Evolutionary conservation across 1,284 basidiomycete species (phyloP).

Genomic region (Mycena sp.): DNA sequence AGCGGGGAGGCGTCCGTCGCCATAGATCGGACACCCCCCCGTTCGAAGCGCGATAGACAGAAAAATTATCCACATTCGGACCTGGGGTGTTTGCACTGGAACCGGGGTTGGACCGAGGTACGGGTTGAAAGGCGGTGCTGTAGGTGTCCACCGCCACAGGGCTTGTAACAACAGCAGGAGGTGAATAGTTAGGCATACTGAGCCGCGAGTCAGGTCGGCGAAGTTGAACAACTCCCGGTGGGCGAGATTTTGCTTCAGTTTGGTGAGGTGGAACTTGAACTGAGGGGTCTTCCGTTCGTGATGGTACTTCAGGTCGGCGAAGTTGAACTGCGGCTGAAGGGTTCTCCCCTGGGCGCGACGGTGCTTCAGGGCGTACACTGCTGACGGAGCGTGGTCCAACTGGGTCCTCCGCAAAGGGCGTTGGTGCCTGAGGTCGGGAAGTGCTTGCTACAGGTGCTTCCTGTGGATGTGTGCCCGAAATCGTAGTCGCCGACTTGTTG

Average conservation of each 20-base stretch:
- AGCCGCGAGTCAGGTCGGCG: too few species aligned
- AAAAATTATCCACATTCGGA: neutral
- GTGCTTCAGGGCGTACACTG: too few species aligned
- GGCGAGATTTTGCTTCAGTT: neutral
- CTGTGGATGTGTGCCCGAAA: neutral
- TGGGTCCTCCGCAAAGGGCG: too few species aligned
- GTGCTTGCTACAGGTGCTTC: neutral
- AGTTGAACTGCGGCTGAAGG: too few species aligned
- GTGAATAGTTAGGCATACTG: neutral
- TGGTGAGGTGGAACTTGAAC: neutral
- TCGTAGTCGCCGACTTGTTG: neutral
- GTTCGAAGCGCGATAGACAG: neutral
- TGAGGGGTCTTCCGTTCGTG: too few species aligned
- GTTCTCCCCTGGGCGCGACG: too few species aligned
- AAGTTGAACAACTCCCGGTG: neutral
- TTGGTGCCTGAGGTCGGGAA: neutral
- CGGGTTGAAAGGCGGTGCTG: neutral
- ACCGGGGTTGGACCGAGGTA: neutral
- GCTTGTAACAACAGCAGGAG: neutral
- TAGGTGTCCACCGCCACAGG: neutral
- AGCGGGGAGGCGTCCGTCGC: neutral
- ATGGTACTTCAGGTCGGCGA: too few species aligned
- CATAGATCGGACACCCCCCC: neutral
- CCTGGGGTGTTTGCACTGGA: neutral
- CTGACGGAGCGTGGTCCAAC: too few species aligned